Base-by-base conservation (phyloP, 768 basidiomycete genomes). In the Pisolithus albus region DNA sequence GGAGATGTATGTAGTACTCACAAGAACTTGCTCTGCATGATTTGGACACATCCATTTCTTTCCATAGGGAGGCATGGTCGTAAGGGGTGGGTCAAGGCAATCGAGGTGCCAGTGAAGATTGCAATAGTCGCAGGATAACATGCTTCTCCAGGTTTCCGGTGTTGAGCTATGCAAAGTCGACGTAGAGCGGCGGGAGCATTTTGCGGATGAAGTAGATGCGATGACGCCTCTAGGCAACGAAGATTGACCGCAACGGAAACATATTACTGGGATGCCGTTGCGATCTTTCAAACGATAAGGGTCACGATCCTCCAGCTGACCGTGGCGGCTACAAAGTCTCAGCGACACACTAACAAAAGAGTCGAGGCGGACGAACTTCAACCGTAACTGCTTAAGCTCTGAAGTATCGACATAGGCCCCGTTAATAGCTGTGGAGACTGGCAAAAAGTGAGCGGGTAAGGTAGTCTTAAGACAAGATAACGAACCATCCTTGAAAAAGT, bases 21-120 rank as follows among this genome's bases (percentile, higher is more conserved):
- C 94, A 53, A 89, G 66, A 49, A 84, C 77, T 52, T 83, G 82
- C 57, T 96, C 93, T n/a, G 83, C 84, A 64, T 99, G 96, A 62
- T 95, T 92, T 7, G 96, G 96, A 67, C 96, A 99, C 93, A 95
- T 96, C 94, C 95, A 99, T 67, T 94, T 96, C 75, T 84, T 88
- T 58, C 82, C 82, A 52, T 86, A 82, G 11, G 86, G 78, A 3
- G 96, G 96, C 79, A 98, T 84, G 38, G 77, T 77, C 21, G 86
- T 74, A 53, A 95, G 72, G 7, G 96, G 96, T 15, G 95, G 96
- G 60, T 91, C 86, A 26, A 98, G 75, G 60, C 96, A 99, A 66
- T 98, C 96, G 51, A 97, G 79, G 64, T 99, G 96, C 89, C 95
- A 99, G 65, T 94, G 89, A 42, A 95, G 78, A 54, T 77, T 78